Evolutionary conservation across 176 grass and related monocot species (phyloP).

Genomic region (Bothriochloa decipiens): DNA sequence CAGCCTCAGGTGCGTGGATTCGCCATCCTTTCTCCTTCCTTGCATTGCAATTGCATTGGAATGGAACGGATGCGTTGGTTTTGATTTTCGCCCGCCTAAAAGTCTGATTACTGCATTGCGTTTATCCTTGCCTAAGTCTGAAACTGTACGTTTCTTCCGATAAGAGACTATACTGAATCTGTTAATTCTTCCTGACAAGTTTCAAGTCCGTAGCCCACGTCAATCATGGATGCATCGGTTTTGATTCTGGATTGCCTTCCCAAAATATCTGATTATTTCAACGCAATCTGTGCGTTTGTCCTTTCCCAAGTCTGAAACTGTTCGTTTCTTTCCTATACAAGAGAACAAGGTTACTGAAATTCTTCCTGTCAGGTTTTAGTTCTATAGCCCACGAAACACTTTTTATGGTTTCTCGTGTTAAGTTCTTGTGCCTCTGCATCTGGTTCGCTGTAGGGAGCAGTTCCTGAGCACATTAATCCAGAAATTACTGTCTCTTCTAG

Average conservation of each 20-base stretch:
- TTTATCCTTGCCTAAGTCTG: not conserved
- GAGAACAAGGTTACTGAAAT: no score
- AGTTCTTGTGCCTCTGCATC: not conserved
- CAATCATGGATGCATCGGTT: no score
- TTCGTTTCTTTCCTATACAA: no score
- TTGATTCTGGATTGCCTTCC: no score
- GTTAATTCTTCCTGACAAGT: not conserved
- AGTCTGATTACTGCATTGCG: not conserved
- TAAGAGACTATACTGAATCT: not conserved
- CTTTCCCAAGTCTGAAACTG: no score
- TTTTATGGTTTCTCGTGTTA: no score
- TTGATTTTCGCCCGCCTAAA: not conserved
- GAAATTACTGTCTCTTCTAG: not conserved
- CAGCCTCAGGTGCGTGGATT: not conserved
- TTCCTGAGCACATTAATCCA: not conserved
- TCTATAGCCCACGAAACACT: no score
- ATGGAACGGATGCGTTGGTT: not conserved
- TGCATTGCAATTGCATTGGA: not conserved
- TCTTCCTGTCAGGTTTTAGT: no score
- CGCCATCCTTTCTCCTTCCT: not conserved
- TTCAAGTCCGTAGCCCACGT: no score
- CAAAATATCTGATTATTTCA: no score
- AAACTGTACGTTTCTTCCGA: not conserved
- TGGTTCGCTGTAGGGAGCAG: not conserved
- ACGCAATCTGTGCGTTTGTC: no score